Conservation (phyloP, 768 basidiomycete species). For the Hericium erinaceus region DNA sequence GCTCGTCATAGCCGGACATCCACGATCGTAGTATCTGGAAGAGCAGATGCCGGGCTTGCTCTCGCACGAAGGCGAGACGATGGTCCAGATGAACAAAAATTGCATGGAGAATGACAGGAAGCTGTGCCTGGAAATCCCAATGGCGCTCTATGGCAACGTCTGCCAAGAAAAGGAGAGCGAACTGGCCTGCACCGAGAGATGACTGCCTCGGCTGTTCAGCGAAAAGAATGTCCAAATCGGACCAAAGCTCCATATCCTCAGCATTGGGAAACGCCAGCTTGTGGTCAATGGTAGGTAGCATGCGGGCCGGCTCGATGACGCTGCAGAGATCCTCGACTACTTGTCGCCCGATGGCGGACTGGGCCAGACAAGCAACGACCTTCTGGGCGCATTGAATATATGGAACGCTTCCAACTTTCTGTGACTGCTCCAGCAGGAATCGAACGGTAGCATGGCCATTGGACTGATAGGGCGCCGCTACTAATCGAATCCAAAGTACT, state of each 20-base stretch:
- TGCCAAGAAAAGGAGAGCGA: slow-evolving; percentile 77
- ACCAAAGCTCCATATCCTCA: slow-evolving; percentile 69
- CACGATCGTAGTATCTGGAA: slow-evolving; percentile 81
- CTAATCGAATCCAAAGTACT: slow-evolving; percentile 70
- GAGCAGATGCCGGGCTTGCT: slow-evolving; percentile 66
- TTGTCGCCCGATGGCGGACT: slow-evolving; percentile 59
- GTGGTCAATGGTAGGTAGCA: slow-evolving; percentile 72
- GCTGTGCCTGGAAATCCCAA: slow-evolving; percentile 62
- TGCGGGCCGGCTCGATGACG: slow-evolving; percentile 75
- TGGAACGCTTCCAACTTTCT: slow-evolving; percentile 68
- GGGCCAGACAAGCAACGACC: slow-evolving; percentile 77
- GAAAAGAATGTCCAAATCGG: slow-evolving; percentile 70
- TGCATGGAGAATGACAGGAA: slow-evolving; percentile 71
- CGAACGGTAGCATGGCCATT: slow-evolving; percentile 75
- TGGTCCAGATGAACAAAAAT: slow-evolving; percentile 81
- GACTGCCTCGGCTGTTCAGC: slow-evolving; percentile 59
- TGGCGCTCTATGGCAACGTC: slow-evolving; percentile 68
- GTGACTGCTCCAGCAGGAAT: slow-evolving; percentile 82
- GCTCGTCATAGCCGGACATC: slow-evolving; percentile 66
- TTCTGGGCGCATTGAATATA: slow-evolving; percentile 76
- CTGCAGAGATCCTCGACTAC: slow-evolving; percentile 80
- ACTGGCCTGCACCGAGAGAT: slow-evolving; percentile 70
- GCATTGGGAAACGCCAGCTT: slow-evolving; percentile 52
- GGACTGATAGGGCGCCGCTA: slow-evolving; percentile 57
- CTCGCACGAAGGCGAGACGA: slow-evolving; percentile 56